Conservation (phyloP, 2,329 filamentous ascomycete genomes). For the Alternaria brassicae region DNA sequence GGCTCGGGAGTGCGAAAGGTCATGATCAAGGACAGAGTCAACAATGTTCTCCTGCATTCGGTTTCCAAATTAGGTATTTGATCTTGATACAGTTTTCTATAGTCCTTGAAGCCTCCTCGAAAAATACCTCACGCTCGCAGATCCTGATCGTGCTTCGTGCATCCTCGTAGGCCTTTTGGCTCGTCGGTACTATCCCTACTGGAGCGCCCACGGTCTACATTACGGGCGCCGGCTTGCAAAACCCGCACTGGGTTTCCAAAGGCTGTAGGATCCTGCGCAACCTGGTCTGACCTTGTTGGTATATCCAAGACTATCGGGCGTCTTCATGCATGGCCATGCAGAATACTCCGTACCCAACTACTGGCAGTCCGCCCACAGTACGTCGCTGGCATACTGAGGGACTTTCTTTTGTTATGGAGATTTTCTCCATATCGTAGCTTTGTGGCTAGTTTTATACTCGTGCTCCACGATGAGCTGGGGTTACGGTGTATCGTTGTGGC, state of each 20-base stretch:
- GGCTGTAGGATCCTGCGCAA: neutral
- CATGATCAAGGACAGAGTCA: neutral
- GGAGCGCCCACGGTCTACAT: rapidly evolving
- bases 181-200: neutral
- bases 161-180: neutral
- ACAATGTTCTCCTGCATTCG: neutral
- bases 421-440: neutral
- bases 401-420: rapidly evolving
- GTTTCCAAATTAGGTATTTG: neutral
- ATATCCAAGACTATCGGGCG: neutral
- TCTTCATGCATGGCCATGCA: neutral
- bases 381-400: neutral
- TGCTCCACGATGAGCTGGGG: neutral
- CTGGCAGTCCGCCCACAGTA: neutral
- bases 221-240: neutral
- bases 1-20: neutral
- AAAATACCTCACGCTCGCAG: too few species aligned
- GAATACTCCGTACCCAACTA: neutral
- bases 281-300: too few species aligned
- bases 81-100: neutral
- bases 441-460: neutral
- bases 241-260: too few species aligned
- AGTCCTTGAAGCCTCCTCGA: neutral
- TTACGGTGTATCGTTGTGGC: neutral
- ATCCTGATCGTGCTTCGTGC: neutral